phyloP scores from a whole-genome alignment of 1,284 basidiomycete species.

The Tetrapyrgos nigripes region DNA sequence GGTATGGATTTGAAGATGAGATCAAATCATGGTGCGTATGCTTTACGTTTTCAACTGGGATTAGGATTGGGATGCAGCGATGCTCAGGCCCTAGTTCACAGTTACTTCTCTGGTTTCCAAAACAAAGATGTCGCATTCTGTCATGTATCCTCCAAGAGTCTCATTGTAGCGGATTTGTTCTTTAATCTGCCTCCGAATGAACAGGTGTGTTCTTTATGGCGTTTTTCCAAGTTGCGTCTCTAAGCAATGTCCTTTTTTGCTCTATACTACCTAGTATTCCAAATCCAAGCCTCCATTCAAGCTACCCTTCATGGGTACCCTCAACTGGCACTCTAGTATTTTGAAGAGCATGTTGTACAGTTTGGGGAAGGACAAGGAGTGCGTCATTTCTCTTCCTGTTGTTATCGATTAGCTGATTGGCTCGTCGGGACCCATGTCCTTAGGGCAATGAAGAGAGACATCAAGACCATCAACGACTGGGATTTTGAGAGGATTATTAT shows the following conservation, averaged over 20 bases:
- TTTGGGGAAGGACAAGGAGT: constrained; percentile 69
- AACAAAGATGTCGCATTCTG: constrained; percentile 93
- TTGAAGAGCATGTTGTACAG: constrained; percentile 63
- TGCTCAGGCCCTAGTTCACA: constrained; percentile 31
- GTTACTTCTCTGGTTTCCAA: constrained; percentile 82
- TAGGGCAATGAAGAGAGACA: neutral
- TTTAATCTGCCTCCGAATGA: constrained; percentile 91
- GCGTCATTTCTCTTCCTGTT: constrained; percentile 28
- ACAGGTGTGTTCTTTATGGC: constrained; percentile 61
- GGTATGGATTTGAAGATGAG: constrained; percentile 88
- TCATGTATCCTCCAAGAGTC: constrained; percentile 78
- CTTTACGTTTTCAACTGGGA: neutral
- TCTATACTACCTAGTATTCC: constrained; percentile 38
- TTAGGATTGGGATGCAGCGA: neutral
- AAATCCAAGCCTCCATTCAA: constrained; percentile 57
- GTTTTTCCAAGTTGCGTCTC: no score
- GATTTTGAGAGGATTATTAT: constrained; percentile 91
- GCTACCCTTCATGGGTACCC: constrained; percentile 50
- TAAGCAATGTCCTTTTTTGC: no score
- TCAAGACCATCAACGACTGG: constrained; percentile 68
- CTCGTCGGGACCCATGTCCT: neutral
- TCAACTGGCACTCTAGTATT: constrained; percentile 66
- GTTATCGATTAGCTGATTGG: neutral
- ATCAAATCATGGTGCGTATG: constrained; percentile 63
- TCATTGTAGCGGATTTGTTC: constrained; percentile 89